Evolutionary conservation across 2,329 filamentous ascomycete genomes (phyloP).

Genomic region (Xylariaceae sp.): DNA sequence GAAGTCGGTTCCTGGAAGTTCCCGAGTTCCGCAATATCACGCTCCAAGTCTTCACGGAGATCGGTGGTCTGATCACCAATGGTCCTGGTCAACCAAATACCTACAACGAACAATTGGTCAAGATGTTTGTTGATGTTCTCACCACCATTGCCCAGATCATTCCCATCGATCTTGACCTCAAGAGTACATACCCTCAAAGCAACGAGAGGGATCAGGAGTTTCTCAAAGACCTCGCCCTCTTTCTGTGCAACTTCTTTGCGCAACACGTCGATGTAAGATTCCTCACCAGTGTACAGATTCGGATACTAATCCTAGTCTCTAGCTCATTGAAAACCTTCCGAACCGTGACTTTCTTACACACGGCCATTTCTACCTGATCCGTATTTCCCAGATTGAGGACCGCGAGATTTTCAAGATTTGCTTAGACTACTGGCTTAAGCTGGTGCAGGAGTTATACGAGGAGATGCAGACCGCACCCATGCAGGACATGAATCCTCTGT

Average conservation of each 20-base stretch:
- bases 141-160: constrained; percentile 92
- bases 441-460: constrained; percentile 96
- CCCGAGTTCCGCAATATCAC: constrained; percentile 97
- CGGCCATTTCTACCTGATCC: constrained; percentile 95
- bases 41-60: constrained; percentile 93
- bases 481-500: constrained; percentile 83
- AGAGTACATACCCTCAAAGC: constrained; percentile 83
- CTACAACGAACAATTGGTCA: constrained; percentile 92
- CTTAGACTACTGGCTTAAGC: constrained; percentile 97
- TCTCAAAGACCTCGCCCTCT: constrained; percentile 91
- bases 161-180: constrained; percentile 82
- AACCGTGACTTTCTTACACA: constrained; percentile 94
- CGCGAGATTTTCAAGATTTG: constrained; percentile 99
- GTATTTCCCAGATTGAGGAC: constrained; percentile 97
- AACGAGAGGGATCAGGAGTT: constrained; percentile 95
- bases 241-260: constrained; percentile 94
- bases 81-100: constrained; percentile 59
- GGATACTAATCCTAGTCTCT: constrained; percentile 19
- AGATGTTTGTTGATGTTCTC: constrained; percentile 97
- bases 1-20: constrained; percentile 85
- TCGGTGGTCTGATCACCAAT: constrained; percentile 85
- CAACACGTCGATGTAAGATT: constrained; percentile 72
- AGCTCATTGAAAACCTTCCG: constrained; percentile 92
- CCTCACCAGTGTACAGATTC: neutral
- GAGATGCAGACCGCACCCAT: constrained; percentile 97